Percentiles rank a stretch among this genome's conserved stretches.
These are phyloP conservation scores for Malassezia vespertilionis DNA, from an alignment of 1,284 basidiomycete species.

Conservation along the genomic window DNA sequence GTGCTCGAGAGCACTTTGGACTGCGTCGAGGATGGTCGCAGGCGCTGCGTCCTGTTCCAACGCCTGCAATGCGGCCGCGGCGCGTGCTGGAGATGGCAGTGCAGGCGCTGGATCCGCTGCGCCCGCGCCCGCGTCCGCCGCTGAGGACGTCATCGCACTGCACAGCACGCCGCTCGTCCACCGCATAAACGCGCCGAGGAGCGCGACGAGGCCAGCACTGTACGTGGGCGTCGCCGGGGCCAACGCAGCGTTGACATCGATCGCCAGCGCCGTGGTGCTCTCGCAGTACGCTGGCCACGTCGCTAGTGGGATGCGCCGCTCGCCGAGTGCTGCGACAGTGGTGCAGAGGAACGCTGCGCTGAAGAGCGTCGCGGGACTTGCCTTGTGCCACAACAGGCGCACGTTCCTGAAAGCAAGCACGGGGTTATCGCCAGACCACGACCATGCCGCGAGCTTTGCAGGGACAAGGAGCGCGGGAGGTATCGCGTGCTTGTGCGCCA, in stretches of 20 bases:
- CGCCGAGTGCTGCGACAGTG: background rate
- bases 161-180: background rate
- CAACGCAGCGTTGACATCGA: background rate
- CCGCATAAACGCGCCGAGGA: background rate
- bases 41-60: background rate
- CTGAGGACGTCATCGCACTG: background rate
- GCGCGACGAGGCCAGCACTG: background rate
- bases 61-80: background rate
- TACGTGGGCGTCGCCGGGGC: slow-evolving; percentile 3
- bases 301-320: slow-evolving; percentile 1
- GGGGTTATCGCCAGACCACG: background rate
- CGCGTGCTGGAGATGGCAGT: too few species aligned
- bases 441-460: slow-evolving; percentile 6
- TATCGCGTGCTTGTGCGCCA: background rate
- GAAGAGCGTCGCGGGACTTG: background rate
- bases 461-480: slow-evolving; percentile 1
- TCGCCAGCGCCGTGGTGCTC: background rate
- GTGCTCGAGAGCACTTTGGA: background rate
- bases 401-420: background rate
- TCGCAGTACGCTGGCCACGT: slow-evolving; percentile 6
- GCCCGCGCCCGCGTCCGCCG: background rate
- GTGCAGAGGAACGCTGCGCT: slow-evolving; percentile 1
- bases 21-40: background rate
- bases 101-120: too few species aligned
- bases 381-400: slow-evolving; percentile 8